Evolutionary conservation across 768 basidiomycete species (phyloP).

Genomic region (Boletus insuetus): DNA sequence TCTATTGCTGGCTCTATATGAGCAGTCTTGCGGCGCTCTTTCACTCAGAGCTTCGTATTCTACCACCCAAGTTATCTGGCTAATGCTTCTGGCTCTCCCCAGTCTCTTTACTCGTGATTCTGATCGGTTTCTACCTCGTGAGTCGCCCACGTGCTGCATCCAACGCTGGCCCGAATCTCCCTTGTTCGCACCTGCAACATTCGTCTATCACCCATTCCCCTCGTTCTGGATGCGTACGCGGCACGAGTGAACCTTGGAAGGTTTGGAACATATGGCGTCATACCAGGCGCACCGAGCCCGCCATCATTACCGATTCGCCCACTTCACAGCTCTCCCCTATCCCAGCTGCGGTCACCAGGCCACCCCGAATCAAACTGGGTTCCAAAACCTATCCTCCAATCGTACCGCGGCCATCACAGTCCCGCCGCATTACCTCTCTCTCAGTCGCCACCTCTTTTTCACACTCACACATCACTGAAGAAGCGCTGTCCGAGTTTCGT

Average conservation of each 20-base stretch:
- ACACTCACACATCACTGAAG: conserved; percentile 24
- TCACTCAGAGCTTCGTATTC: background rate
- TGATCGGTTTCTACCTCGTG: conserved; percentile 30
- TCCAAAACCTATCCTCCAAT: background rate
- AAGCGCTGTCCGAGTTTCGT: conserved; percentile 20
- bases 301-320: background rate
- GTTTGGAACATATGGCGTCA: conserved; percentile 17
- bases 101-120: conserved; percentile 25
- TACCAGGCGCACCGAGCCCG: background rate
- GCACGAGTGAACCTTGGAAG: conserved; percentile 12
- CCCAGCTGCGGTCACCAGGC: background rate
- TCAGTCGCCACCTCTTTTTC: conserved; percentile 23
- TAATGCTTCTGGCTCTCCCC: conserved; percentile 4
- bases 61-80: background rate
- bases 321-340: background rate
- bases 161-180: background rate
- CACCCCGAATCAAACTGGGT: background rate
- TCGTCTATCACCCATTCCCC: conserved; percentile 2
- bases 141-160: conserved; percentile 10
- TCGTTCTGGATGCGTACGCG: background rate
- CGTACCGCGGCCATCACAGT: conserved; percentile 7
- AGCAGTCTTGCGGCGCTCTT: background rate
- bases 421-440: conserved; percentile 20
- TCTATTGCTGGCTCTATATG: background rate
- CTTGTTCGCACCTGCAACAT: background rate